phyloP scores from a whole-genome alignment of 2,329 filamentous ascomycete species.

The Colletotrichum spinosum region DNA sequence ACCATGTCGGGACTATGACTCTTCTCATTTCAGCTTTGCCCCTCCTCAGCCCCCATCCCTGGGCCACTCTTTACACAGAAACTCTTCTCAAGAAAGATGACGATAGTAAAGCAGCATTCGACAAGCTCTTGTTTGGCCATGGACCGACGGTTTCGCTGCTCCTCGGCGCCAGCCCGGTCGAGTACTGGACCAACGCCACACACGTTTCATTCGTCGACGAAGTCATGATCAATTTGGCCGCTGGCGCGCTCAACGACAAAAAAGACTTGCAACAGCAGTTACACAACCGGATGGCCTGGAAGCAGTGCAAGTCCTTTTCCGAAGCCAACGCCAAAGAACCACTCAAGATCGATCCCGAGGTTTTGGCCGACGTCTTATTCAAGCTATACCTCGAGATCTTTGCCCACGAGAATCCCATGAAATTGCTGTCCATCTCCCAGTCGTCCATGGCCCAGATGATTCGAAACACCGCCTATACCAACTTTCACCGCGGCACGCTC shows the following conservation, averaged over 20 bases:
- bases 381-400: constrained; percentile 60
- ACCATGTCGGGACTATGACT: constrained; percentile 53
- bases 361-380: constrained; percentile 54
- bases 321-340: constrained; percentile 39
- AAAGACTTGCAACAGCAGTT: constrained; percentile 36
- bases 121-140: constrained; percentile 59
- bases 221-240: constrained; percentile 43
- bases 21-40: constrained; percentile 56
- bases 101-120: constrained; percentile 47
- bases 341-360: constrained; percentile 49
- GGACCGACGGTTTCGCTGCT: constrained; percentile 60
- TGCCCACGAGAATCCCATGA: constrained; percentile 48
- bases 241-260: constrained; percentile 5
- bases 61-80: constrained; percentile 59
- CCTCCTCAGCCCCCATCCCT: constrained; percentile 56
- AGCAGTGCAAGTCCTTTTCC: constrained; percentile 48
- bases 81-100: constrained; percentile 38
- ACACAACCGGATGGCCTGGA: constrained; percentile 50
- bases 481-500: constrained; percentile 54
- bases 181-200: constrained; percentile 63
- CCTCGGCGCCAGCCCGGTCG: constrained; percentile 61
- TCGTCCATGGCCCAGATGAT: constrained; percentile 26
- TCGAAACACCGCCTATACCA: constrained; percentile 40
- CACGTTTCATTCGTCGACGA: constrained; percentile 54
- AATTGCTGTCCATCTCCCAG: constrained; percentile 22